Base-by-base conservation (phyloP, 192 early-diverging fungal genomes). In the Podila epicladia region DNA sequence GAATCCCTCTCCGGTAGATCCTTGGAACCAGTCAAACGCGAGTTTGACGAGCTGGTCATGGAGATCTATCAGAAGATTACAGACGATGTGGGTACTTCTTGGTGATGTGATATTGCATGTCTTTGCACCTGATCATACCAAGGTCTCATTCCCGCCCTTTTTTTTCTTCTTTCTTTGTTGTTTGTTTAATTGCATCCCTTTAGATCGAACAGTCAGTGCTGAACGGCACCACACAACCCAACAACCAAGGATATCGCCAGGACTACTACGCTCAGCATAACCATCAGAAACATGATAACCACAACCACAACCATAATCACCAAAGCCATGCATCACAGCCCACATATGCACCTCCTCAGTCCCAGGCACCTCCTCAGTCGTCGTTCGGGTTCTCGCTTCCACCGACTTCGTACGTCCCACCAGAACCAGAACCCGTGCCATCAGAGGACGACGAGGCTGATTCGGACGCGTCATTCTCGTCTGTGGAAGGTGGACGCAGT, bases 41-140 rank as follows among this genome's bases (percentile, higher is more conserved):
- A 67, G 31, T 72, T 85, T 32, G 84, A 85, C 58, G 74, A 72
- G 11, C 45, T 85, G 20, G 78, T 85, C 13, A 76, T 85, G 71
- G 77, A 76, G 61, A 82, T 74, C 57, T 82, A 75, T 65, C 45
- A 73, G 15, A 69, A 77, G 28, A 65, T 85, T 51, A 68, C 67
- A 4, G 74, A 75, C 32, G 71, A 72, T 15, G 60, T 77, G 60
- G 69, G 66, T 59, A 2, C 26, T 65, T 51, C 19, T 57, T 37
- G 9, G 35, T 11, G 4, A 11, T 6, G 0, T 45, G 41, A 15
- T 12, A 45, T 3, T 45, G 41, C 13, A 45, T 0, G 35, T 37
- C 9, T 9, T 37, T 11, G 9, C 35, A 8, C 35, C 7, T 37
- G 35, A 37, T 37, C 35, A 37, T 9, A 37, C 48, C 49, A 19